These are phyloP conservation scores for Kwoniella botswanensis DNA, from an alignment of 768 basidiomycete genomes.

Conservation along the genomic window DNA sequence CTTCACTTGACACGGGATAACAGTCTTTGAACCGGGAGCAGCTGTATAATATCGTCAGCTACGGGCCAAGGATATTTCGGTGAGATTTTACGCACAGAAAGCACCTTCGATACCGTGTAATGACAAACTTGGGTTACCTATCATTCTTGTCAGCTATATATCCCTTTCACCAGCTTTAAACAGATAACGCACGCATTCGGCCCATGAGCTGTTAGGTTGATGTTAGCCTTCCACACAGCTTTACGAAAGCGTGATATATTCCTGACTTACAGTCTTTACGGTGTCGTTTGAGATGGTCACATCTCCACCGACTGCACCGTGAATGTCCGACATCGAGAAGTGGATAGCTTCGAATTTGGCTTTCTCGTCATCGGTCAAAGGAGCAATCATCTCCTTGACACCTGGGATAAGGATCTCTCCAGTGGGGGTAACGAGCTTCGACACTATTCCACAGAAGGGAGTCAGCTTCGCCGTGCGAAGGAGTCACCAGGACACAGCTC, in stretches of 20 bases:
- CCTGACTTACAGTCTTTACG: slow-evolving; percentile 59
- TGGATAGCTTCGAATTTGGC: slow-evolving; percentile 75
- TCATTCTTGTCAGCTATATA: background rate
- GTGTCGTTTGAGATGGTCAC: slow-evolving; percentile 80
- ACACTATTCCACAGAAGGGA: slow-evolving; percentile 59
- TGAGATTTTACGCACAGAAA: slow-evolving; percentile 63
- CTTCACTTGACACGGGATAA: slow-evolving; percentile 81
- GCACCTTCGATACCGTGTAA: slow-evolving; percentile 96
- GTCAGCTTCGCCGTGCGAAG: no score
- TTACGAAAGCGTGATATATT: background rate
- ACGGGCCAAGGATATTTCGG: background rate
- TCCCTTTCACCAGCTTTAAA: background rate
- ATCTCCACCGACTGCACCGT: slow-evolving; percentile 73
- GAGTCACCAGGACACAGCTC: slow-evolving; percentile 12
- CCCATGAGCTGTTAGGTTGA: slow-evolving; percentile 72
- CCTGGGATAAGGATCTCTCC: slow-evolving; percentile 90
- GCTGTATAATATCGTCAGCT: slow-evolving; percentile 34
- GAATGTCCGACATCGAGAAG: slow-evolving; percentile 70
- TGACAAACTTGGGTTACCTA: slow-evolving; percentile 73
- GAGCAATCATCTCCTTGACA: slow-evolving; percentile 79
- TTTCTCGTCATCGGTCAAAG: slow-evolving; percentile 75
- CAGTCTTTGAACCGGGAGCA: slow-evolving; percentile 65
- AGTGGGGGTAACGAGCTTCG: slow-evolving; percentile 75
- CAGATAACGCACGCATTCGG: slow-evolving; percentile 70
- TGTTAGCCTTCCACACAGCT: no score